Evolutionary conservation across 2,329 filamentous ascomycete species (phyloP), one percentile per base, ranked within the genome.

Genomic region (Kalaharituber pfeilii): DNA sequence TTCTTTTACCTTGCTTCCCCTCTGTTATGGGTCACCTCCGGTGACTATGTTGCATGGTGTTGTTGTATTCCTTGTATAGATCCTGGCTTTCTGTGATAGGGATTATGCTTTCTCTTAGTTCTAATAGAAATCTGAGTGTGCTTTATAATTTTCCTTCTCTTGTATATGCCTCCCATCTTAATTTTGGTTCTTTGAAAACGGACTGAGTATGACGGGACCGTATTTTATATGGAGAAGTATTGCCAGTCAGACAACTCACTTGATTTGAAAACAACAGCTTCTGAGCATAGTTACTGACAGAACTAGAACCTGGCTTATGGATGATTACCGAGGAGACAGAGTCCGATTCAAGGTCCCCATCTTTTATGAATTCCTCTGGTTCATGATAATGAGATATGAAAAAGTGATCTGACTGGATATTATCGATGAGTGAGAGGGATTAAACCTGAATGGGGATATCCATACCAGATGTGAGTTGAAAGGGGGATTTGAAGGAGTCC

Each of bases 371-470:
- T 65, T 89, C 79, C 1, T 74, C 71, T 3, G 76, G 73, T 55
- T 81, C 76, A 64, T 96, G 87, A 70, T 81, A 85, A 67, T 96
- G 88, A 0, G 85, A 89, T 55, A 96, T 80, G 65, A 87, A 86
- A 61, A 96, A 82, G 59, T 84, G 79, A 56, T 96, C 86, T 63
- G 87, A 93, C 67, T 86, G 75, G 28, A 22, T 72, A 75, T 50
- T 81, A 71, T 50, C 70, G 71, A 2, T 70, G 64, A 47, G 24
- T 22, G 29, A 51, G 4, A 18, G 22, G n/a, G n/a, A n/a, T n/a
- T n/a, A n/a, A n/a, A n/a, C 24, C 27, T n/a, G 9, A 2, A 30
- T 22, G 22, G 15, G 24, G n/a, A 22, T n/a, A 22, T 15, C n/a
- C 5, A 52, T 50, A 59, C 57, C 45, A 59, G 42, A 39, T 33